Conservation (phyloP, 352 stramenopile species). For the Phytophthora megakarya region DNA sequence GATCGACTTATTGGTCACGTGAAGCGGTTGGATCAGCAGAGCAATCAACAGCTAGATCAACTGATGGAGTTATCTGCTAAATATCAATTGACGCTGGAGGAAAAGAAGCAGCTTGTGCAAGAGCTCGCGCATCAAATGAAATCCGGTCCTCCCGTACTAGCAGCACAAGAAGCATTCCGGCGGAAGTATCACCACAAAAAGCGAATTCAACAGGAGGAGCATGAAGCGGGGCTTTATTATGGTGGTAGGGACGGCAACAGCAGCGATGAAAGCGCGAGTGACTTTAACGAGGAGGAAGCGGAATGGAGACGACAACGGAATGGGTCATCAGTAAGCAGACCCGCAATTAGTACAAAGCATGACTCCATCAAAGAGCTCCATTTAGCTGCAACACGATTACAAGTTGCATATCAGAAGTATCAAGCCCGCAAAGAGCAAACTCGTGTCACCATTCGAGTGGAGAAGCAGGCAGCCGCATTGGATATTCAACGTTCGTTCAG, state of each 20-base stretch:
- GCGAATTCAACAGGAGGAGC: background rate
- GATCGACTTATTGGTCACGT: constrained; percentile 32
- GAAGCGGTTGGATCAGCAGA: constrained; percentile 18
- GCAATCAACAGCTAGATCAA: constrained; percentile 37
- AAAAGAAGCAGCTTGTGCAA: constrained; percentile 34
- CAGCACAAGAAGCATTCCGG: constrained; percentile 16
- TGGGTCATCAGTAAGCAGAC: constrained; percentile 17
- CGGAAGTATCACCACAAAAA: constrained; percentile 1
- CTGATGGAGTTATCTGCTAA: constrained; percentile 19
- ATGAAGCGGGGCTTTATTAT: background rate
- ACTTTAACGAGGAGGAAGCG: constrained; percentile 41
- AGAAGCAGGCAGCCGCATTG: constrained; percentile 57
- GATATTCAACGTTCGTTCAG: constrained; percentile 75
- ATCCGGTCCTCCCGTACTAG: constrained; percentile 10
- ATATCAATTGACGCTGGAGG: constrained; percentile 13
- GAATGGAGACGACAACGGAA: constrained; percentile 46
- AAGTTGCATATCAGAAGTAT: constrained; percentile 67
- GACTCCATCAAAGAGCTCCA: constrained; percentile 56
- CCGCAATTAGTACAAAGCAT: constrained; percentile 21
- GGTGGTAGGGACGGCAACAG: too few relatives aligned
- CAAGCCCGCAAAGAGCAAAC: constrained; percentile 59
- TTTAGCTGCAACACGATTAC: constrained; percentile 50
- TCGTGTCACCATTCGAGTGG: constrained; percentile 42
- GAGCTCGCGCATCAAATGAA: constrained; percentile 26
- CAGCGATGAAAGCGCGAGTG: constrained; percentile 16